Base-by-base conservation (phyloP, 2,329 filamentous ascomycete species). In the Zymoseptoria brevis region DNA sequence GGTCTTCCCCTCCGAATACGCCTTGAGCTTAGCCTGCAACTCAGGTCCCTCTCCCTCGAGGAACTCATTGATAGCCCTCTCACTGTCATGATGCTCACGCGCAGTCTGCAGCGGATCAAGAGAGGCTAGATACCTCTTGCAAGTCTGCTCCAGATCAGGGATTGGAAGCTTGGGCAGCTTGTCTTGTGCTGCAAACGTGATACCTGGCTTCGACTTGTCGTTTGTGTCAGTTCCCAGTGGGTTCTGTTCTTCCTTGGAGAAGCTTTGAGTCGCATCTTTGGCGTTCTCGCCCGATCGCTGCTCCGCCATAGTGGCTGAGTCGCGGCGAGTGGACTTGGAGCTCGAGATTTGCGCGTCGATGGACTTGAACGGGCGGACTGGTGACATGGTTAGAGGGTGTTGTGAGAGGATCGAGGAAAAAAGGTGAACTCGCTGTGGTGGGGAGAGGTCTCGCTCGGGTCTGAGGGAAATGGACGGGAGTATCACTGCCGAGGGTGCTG, bases 141-240 rank as follows among this genome's bases (percentile, higher is more conserved):
- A 88, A 0, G 89, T 90, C 60, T 78, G 77, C 54, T 92, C 88
- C 3, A 99, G 81, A 11, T 96, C 90, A 0, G 93, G 94, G 56
- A 99, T 96, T 7, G 94, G 94, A 48, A 99, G 80, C 73, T 94
- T 96, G 1, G 92, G 90, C 7, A 99, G 81, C 66, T 85, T 88
- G 65, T 96, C 90, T 73, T 99, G 93, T 59, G 86, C 82, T 30
- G 91, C 87, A 75, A 94, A 99, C 0, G 94, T 97, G 72, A 96
- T 85, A 56, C 91, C 87, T 5, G 84, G 87, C 66, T 83, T 81
- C 58, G 84, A 79, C 56, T 79, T 79, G 69, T 82, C 74, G 60
- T 84, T 79, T 52, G 77, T 79, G 55, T 77, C 75, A 54, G 73
- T 71, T 22, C 73, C 76, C 29, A 82, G 68, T 8, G 80, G 81